Base-by-base conservation (phyloP, 1,139 yeast species). In the Saccharomyces pastorianus region DNA sequence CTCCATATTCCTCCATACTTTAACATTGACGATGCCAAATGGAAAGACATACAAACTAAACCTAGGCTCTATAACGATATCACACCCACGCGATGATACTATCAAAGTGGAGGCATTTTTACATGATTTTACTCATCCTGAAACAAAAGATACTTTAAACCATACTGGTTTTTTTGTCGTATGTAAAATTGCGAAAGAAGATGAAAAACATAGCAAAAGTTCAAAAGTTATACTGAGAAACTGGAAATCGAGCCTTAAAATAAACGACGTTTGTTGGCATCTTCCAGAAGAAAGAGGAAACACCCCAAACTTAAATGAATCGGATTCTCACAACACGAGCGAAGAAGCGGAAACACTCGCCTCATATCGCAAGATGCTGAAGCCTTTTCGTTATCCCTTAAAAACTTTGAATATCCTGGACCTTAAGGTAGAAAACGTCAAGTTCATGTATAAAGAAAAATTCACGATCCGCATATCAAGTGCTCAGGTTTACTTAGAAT, bases 341-440 rank as follows among this genome's bases (percentile, higher is more conserved):
- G 42, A 34, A 4, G 42, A 34, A 6, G 42, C 20, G 11, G 42
- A 34, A 34, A 14, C 8, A 5, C 42, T 34, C 42, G 8, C 42
- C 11, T 34, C 42, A 34, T 34, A 14, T 34, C 42, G 61, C 9
- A 63, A 63, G 31, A 48, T 58, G 13, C 58, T 55, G 38, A 29
- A 60, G 11, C 53, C 53, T 20, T 6, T 56, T 46, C 49, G 51
- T 6, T 55, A 54, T 5, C 26, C 51, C 4, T 49, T 64, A 13
- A 57, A 55, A 48, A 54, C 56, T 13, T 28, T 66, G 9, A 60
- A 61, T 26, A 54, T 63, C 6, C 46, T 67, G 25, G 71, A 67
- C 52, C 50, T 67, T 1, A 65, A 68, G 47, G 51, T 69, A 7
- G 71, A 67, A 53, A 65, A 67, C 48, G 47, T 68, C 2, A 53